Base-by-base conservation (phyloP, 2,329 filamentous ascomycete species). In the Cladosporium sp. region DNA sequence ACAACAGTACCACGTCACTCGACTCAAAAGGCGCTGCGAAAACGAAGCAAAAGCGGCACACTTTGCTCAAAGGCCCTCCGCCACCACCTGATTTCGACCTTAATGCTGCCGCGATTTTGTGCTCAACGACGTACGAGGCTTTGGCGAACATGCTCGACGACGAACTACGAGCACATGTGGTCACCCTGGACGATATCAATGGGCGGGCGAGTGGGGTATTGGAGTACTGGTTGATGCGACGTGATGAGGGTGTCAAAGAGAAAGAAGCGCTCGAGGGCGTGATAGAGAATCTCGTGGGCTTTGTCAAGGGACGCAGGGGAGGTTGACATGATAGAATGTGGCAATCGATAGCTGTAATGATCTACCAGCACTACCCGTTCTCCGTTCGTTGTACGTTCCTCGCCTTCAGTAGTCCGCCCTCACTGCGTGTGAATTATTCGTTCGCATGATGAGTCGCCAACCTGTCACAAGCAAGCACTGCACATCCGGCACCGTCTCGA, bases 221-320 rank as follows among this genome's bases (percentile, higher is more conserved):
- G 61, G 91, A 92, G 70, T 96, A 94, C 76, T 98, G 94, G 94
- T 85, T 91, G 71, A 91, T 91, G 81, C 83, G 89, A 72, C 89
- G 91, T 62, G 93, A 97, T 75, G 92, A 93, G 71, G 92, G 94
- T 72, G 81, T 96, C 69, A 91, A 91, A 48, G 94, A 98, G 75
- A 89, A 95, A 71, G 94, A 97, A 76, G 92, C 93, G 2, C 95
- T 97, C 76, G 94, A 98, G 76, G 93, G 92, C 0, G 94, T 98
- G 18, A 97, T 98, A 84, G 94, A 97, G 80, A 97, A 97, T 77
- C 79, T 98, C 70, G 94, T 97, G 51, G 76, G 76, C 3, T 77
- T 76, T 61, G 76, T 78, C 34, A 95, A 93, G 77, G 92, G 76
- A 92, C 93, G 80, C 88, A 92, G 65, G 58, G 69, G 71, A 30